Evolutionary conservation across 2,329 filamentous ascomycete species (phyloP), one percentile per base, ranked within the genome.

Genomic region (Dothiorella sarmentorum): DNA sequence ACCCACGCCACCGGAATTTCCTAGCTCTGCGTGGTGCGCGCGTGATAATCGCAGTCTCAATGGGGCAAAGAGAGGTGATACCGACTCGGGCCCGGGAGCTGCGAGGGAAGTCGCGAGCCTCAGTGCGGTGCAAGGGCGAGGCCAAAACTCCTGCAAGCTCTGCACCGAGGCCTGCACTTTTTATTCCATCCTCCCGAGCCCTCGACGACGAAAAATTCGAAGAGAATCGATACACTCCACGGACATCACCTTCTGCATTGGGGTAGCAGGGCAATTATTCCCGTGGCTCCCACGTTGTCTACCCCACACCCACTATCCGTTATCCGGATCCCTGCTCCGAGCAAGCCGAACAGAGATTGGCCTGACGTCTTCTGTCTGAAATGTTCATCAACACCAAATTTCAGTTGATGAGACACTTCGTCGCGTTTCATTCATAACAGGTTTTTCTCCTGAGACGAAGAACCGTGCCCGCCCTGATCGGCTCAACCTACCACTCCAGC

Each of bases 261-360:
- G 33, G 49, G 22, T 53, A 53, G 49, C 20, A 18, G 49, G 22
- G 18, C 24, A 42, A 42, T 40, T 53, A n/a, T 53, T 53, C 40
- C 24, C n/a, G 49, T 29, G 49, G 35, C 24, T 53, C 49, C 49
- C 33, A 53, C 35, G 49, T 53, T 53, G 49, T 52, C 24, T 53
- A 53, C 49, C 49, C 49, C 49, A 53, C 47, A 52, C 22, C 33
- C 35, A 29, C 49, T 24, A 40, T 40, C 33, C 49, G 26, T 20
- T 53, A 53, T 53, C 49, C 26, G 49, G 49, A 53, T 27, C 49
- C 49, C 49, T 53, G 49, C 26, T 27, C 49, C 33, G 35, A 40
- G 33, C 33, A 10, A 53, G 22, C 49, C 31, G 49, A 29, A n/a
- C 17, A 38, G 31, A 40, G 31, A 27, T 27, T 53, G n/a, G 22